These are phyloP conservation scores for Vanderwaltozyma yarrowii DNA, from an alignment of 805 yeast species.

Conservation along the genomic window DNA sequence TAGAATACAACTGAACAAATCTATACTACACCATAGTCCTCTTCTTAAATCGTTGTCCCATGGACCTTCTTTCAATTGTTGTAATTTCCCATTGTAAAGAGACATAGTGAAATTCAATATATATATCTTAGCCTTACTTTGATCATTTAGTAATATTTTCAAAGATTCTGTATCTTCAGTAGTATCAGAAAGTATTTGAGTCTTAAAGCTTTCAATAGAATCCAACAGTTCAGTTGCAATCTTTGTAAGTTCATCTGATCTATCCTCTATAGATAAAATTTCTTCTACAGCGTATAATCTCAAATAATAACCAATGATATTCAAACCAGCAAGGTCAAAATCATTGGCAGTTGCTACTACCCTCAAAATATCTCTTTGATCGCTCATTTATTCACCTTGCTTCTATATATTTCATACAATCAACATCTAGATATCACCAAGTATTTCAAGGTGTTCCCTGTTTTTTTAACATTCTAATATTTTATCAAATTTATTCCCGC, in stretches of 20 bases:
- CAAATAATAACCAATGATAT: constrained; percentile 24
- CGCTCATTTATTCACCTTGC: background rate
- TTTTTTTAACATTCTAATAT: no score
- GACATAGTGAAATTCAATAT: constrained; percentile 47
- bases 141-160: constrained; percentile 43
- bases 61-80: constrained; percentile 39
- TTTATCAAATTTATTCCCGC: no score
- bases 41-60: constrained; percentile 26
- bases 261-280: constrained; percentile 53
- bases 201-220: constrained; percentile 52
- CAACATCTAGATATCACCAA: no score
- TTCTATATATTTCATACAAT: background rate
- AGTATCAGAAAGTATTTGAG: constrained; percentile 18
- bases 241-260: constrained; percentile 43
- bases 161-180: constrained; percentile 26
- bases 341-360: constrained; percentile 16
- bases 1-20: constrained; percentile 14
- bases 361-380: constrained; percentile 3
- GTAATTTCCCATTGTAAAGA: constrained; percentile 41
- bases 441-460: no score
- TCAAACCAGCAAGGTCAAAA: constrained; percentile 17
- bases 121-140: constrained; percentile 45
- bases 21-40: constrained; percentile 27
- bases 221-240: constrained; percentile 58
- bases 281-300: constrained; percentile 61